These are phyloP conservation scores for Allium cepa DNA, from an alignment of 106 monocot genomes.

Conservation along the genomic window DNA sequence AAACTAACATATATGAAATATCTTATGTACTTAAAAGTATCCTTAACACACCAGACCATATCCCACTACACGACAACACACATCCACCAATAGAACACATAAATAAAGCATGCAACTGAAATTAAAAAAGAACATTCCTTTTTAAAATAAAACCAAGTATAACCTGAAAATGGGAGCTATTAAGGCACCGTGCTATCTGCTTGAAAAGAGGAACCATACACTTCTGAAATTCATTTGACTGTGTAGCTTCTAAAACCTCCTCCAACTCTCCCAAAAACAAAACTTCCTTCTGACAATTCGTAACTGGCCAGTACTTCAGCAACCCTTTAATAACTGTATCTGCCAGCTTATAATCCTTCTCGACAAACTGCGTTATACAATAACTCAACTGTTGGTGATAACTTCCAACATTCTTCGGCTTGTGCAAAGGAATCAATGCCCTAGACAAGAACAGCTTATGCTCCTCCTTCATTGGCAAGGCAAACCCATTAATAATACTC, in stretches of 20 bases:
- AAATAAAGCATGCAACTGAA: no score
- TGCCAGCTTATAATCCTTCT: conserved; percentile 58
- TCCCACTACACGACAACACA: no score
- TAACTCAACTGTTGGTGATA: conserved; percentile 46
- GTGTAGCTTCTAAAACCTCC: conserved; percentile 44
- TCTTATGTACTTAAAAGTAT: no score
- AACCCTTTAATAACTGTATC: conserved; percentile 37
- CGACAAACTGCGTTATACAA: conserved; percentile 47
- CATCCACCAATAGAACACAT: no score
- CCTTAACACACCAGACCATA: no score
- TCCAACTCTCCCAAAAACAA: conserved; percentile 46
- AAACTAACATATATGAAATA: no score
- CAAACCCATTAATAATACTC: conserved; percentile 49
- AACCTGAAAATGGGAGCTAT: conserved; percentile 26
- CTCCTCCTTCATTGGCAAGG: conserved; percentile 55
- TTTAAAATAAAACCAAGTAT: no score
- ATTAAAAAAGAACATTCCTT: no score
- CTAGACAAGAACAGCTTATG: conserved; percentile 48
- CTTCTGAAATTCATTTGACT: conserved; percentile 42
- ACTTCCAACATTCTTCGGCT: conserved; percentile 31
- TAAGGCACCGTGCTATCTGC: conserved; percentile 48
- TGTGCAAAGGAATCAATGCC: conserved; percentile 41
- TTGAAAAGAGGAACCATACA: conserved; percentile 46
- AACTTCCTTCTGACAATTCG: conserved; percentile 49
- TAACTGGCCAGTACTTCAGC: conserved; percentile 51